phyloP scores from a whole-genome alignment of 257 asterid genomes.

The Nicotiana obtusifolia region DNA sequence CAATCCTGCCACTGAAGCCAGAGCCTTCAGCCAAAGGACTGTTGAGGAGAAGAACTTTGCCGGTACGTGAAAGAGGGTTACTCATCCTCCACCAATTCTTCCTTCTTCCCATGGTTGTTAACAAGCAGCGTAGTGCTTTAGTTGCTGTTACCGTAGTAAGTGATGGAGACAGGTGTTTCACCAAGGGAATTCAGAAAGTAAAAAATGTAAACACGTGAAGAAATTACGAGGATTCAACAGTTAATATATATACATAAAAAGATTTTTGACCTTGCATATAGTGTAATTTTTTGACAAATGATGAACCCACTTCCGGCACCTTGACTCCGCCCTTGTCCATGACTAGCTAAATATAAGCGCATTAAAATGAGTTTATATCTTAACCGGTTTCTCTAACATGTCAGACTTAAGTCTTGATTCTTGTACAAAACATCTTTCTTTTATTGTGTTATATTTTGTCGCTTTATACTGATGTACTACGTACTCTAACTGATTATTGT shows the following conservation, averaged over 20 bases:
- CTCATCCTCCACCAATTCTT: slow-evolving; percentile 17
- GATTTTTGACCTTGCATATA: too few species aligned
- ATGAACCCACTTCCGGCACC: too few species aligned
- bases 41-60: slow-evolving; percentile 38
- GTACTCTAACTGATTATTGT: too few species aligned
- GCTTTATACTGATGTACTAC: too few species aligned
- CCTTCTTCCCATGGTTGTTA: not conserved
- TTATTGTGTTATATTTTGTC: not conserved
- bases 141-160: not conserved
- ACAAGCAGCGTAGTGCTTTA: too few species aligned
- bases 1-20: slow-evolving; percentile 28
- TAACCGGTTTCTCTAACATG: not conserved
- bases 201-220: too few species aligned
- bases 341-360: not conserved
- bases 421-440: not conserved
- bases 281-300: too few species aligned
- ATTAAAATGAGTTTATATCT: not conserved
- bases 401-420: not conserved
- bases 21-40: slow-evolving; percentile 8
- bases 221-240: too few species aligned
- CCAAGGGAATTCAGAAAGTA: too few species aligned
- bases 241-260: too few species aligned
- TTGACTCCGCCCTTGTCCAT: not conserved
- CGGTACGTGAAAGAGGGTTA: not conserved
- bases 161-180: too few species aligned